Base-by-base conservation (phyloP, 2,329 filamentous ascomycete genomes). In the Xylaria digitata region DNA sequence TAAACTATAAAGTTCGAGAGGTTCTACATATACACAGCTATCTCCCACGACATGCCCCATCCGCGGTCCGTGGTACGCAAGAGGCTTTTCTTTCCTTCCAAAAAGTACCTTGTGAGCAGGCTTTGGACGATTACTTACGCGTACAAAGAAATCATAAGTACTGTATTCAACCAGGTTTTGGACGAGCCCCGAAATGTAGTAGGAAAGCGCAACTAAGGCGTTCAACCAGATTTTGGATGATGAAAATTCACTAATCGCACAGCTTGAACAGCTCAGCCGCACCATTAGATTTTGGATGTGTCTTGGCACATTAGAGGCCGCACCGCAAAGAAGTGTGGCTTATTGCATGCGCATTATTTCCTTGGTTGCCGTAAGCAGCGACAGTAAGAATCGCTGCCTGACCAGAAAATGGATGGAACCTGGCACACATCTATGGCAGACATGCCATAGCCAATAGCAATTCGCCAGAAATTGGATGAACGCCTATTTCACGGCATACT, bases 381-480 rank as follows among this genome's bases (percentile, higher is more conserved):
- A 13, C 45, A 26, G 37, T 19, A 17, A 32, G 19, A 13, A 11
- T 58, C n/a, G 32, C 26, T 46, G 26, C 30, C 40, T 61, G 5
- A 4, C 49, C 49, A 48, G 40, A 61, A 54, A 61, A 54, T 54
- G 49, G 49, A 54, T 50, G 34, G 19, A 11, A 50, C 17, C 5
- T 4, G 15, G 26, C 6, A 46, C 4, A 5, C 2, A 13, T 19
- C 5, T 9, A 23, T 40, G 6, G 9, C 11, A 21, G 37, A 46
- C 23, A 54, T 1, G 15, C n/a, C 11, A 1, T 6, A 46, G n/a
- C 59, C 49, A 61, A 61, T 61, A 15, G 26, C 17, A 17, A 46
- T 21, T 45, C 19, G 11, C 49, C 49, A 46, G 49, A 53, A 15
- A 45, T 45, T 61, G 58, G 58, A 61, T 40, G 34, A 37, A 37